Base-by-base conservation (phyloP, 495 filamentous ascomycete species). In the Penicillium cosmopolitanum region DNA sequence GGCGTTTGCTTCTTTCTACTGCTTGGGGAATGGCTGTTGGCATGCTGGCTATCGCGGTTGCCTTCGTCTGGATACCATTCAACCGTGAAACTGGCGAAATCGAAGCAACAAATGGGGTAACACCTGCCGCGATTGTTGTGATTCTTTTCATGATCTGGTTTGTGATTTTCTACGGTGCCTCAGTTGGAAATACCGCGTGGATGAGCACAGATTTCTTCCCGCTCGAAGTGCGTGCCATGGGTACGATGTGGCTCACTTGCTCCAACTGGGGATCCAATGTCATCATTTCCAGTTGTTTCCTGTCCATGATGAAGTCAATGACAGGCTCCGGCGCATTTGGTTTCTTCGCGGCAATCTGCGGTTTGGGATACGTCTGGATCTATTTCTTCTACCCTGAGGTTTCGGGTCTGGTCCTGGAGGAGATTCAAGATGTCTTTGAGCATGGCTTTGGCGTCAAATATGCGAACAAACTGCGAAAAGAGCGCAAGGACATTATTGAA, bases 321-420 rank as follows among this genome's bases (percentile, higher is more conserved):
- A 81, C 80, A 0, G 79, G 78, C 0, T 76, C 73, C 21, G 80
- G 81, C 6, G 74, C 81, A 0, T 84, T 82, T 55, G 80, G 80
- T 15, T 82, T 84, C 67, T 84, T 81, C 55, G 78, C 79, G 8
- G 77, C 64, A 2, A 79, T 84, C 28, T 82, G 75, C 60, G 69
- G 76, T 23, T 52, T 79, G 28, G 77, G 80, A 35, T 82, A 74
- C 66, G 62, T 83, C 8, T 67, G 70, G 51, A 69, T 84, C 55
- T 73, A 72, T 51, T 78, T 81, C 65, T 82, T 68, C 65, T 84
- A 79, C 55, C 82, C 82, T 1, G 80, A 84, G 53, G 75, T 78
- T 5, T 75, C 73, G 8, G 79, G 79, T 18, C 65, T 83, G 61
- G 70, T 72, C 5, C 68, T 84, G 1, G 82, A 84, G 60, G 79